Conservation (phyloP, 176 grass and related monocot genomes). For the Ampelocalamus luodianensis region DNA sequence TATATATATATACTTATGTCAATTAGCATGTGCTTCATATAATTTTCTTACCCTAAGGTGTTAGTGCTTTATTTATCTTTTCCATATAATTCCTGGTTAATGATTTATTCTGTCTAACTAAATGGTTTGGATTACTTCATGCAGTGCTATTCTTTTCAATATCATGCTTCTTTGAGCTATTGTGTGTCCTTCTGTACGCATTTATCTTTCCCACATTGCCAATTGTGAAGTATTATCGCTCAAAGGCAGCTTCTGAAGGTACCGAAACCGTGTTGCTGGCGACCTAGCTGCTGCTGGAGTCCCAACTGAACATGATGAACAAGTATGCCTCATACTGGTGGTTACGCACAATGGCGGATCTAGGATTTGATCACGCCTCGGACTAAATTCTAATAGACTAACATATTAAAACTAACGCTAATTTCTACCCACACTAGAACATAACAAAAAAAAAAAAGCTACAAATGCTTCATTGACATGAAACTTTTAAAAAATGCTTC, state of each 20-base stretch:
- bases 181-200: constrained; percentile 69
- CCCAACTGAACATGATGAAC: constrained; percentile 20
- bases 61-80: too few relatives aligned
- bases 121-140: constrained; percentile 16
- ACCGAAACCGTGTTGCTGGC: constrained; percentile 55
- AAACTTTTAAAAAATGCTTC: too few relatives aligned
- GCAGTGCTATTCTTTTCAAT: constrained; percentile 74
- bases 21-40: too few relatives aligned
- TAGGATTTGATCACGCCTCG: too few relatives aligned
- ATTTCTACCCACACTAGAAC: too few relatives aligned
- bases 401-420: too few relatives aligned
- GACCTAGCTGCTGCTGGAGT: constrained; percentile 68
- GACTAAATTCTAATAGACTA: too few relatives aligned
- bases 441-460: too few relatives aligned
- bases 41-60: too few relatives aligned
- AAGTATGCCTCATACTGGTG: constrained; percentile 20
- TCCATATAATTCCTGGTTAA: neutral
- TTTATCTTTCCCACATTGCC: constrained; percentile 82
- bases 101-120: neutral
- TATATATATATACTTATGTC: too few relatives aligned
- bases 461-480: too few relatives aligned
- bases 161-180: constrained; percentile 64
- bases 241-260: constrained; percentile 67
- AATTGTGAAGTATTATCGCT: constrained; percentile 71
- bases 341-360: too few relatives aligned